Percentiles rank a stretch among this genome's conserved stretches.
Conservation (phyloP, 257 asterid genomes). For the Cordia subcordata region DNA sequence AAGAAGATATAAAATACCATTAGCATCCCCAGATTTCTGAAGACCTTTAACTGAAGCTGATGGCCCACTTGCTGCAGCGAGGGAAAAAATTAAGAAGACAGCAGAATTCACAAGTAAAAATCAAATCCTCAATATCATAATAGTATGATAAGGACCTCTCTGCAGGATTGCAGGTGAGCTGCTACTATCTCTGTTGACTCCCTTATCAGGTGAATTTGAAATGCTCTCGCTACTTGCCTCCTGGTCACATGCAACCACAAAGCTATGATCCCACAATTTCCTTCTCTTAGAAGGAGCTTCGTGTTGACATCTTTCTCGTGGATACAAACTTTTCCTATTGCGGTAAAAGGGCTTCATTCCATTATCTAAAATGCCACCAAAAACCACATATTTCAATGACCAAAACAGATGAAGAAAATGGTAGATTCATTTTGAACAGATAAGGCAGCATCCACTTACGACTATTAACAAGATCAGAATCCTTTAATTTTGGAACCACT, state of each 20-base stretch:
- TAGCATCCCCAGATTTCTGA: slow-evolving; percentile 18
- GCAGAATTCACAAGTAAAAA: slow-evolving; percentile 3
- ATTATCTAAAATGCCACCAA: slow-evolving; percentile 42
- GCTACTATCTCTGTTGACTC: slow-evolving; percentile 29
- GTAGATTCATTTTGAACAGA: background rate
- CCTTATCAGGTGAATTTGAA: slow-evolving; percentile 52
- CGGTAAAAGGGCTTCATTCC: slow-evolving; percentile 58
- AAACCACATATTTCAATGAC: slow-evolving; percentile 3
- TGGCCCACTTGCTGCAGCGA: slow-evolving; percentile 41
- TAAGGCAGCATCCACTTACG: slow-evolving; percentile 40
- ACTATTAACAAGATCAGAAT: slow-evolving; percentile 42
- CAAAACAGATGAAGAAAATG: background rate
- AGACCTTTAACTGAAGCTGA: slow-evolving; percentile 37
- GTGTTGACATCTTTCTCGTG: slow-evolving; percentile 45
- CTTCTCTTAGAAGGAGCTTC: slow-evolving; percentile 63
- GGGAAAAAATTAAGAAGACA: slow-evolving; percentile 19
- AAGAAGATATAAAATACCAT: background rate
- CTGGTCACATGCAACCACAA: slow-evolving; percentile 44
- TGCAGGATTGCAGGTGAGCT: slow-evolving; percentile 21
- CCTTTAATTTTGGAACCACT: slow-evolving; percentile 61
- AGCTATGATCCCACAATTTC: slow-evolving; percentile 49
- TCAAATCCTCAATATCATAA: slow-evolving; percentile 9
- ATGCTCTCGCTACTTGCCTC: slow-evolving; percentile 64
- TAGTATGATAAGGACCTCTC: slow-evolving; percentile 29
- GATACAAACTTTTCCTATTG: slow-evolving; percentile 49